Conservation (phyloP, 331 rosid genomes). For the Ulmus americana region DNA sequence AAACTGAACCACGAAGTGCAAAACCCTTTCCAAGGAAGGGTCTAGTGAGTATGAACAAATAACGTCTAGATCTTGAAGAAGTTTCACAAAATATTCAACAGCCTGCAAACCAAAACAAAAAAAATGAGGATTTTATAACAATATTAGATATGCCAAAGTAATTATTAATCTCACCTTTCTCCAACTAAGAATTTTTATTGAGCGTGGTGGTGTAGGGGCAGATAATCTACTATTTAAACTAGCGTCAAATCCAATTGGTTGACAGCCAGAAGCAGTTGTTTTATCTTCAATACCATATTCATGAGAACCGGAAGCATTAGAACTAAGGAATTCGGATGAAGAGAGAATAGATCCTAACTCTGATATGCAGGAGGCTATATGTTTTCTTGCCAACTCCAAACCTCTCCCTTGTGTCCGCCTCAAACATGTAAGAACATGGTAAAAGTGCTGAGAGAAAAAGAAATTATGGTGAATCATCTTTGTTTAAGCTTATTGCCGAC, state of each 20-base stretch:
- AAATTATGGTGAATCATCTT: constrained; percentile 13
- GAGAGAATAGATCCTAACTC: constrained; percentile 55
- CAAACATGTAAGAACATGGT: constrained; percentile 73
- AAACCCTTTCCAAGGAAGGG: constrained; percentile 59
- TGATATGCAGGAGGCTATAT: constrained; percentile 67
- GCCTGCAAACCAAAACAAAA: constrained; percentile 48
- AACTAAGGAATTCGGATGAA: constrained; percentile 66
- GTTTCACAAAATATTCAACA: constrained; percentile 74
- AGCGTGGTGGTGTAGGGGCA: constrained; percentile 94
- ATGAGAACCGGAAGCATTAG: constrained; percentile 35
- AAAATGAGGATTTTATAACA: constrained; percentile 22
- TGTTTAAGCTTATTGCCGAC: constrained; percentile 13
- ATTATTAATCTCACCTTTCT: constrained; percentile 45
- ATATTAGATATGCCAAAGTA: constrained; percentile 11
- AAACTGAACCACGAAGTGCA: constrained; percentile 78
- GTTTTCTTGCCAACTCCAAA: constrained; percentile 89
- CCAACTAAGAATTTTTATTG: constrained; percentile 72
- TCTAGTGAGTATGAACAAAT: constrained; percentile 68
- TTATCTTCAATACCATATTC: constrained; percentile 37
- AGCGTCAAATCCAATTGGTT: constrained; percentile 91
- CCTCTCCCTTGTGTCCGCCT: constrained; percentile 98
- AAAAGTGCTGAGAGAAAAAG: constrained; percentile 68
- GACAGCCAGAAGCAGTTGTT: constrained; percentile 86
- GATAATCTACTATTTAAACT: constrained; percentile 77
- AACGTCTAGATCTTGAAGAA: constrained; percentile 65